phyloP scores from a whole-genome alignment of 163 green algal species.

The Chloroidium sp. region DNA sequence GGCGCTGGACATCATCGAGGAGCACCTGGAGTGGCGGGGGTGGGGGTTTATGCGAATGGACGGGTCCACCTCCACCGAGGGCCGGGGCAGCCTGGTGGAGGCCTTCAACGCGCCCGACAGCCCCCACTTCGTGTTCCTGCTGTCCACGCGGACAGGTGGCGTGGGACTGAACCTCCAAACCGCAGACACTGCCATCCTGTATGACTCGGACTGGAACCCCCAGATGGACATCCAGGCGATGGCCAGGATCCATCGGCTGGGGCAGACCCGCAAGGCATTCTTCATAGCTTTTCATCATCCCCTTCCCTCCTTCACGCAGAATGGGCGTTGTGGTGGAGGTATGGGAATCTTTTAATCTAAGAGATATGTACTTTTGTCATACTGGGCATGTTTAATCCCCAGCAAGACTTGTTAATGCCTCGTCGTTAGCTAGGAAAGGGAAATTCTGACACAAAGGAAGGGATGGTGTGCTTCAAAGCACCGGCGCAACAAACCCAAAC shows the following conservation, averaged over 20 bases:
- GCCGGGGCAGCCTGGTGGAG: constrained; percentile 46
- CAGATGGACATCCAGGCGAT: constrained; percentile 64
- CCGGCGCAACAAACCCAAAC: no score
- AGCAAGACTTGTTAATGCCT: background rate
- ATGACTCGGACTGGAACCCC: constrained; percentile 71
- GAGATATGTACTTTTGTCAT: no score
- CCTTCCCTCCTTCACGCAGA: no score
- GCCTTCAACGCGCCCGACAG: constrained; percentile 52
- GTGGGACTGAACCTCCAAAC: constrained; percentile 67
- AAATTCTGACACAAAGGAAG: no score
- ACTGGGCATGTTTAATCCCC: background rate
- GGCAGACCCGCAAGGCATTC: constrained; percentile 34
- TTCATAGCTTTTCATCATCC: no score
- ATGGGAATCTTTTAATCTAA: no score
- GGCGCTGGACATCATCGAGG: constrained; percentile 67
- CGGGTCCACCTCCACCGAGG: constrained; percentile 43
- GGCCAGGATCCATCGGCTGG: constrained; percentile 59
- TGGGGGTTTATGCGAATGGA: constrained; percentile 60
- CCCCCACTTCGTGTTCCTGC: constrained; percentile 36
- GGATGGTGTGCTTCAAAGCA: no score
- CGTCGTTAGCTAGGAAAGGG: no score
- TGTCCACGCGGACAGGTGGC: constrained; percentile 47
- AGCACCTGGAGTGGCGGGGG: constrained; percentile 50
- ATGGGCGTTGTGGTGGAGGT: no score
- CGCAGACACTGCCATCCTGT: constrained; percentile 82